A percentile compares a stretch with the other conserved stretches of the same genome.
phyloP scores from a whole-genome alignment of 2,329 filamentous ascomycete species.

The Nothomitra cinnamomea region DNA sequence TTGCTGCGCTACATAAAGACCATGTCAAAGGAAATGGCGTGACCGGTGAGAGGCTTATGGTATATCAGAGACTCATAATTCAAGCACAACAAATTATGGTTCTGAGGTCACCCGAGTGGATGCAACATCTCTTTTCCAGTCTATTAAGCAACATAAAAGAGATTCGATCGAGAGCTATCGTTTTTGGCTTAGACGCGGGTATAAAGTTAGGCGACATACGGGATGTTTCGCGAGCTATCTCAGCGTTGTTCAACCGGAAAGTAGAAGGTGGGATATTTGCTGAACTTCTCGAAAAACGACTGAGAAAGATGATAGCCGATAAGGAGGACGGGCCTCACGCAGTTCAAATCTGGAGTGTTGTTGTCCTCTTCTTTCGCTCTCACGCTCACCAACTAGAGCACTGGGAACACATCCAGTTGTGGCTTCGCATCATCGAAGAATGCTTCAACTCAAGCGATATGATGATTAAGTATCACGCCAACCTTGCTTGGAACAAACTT shows the following conservation, averaged over 20 bases:
- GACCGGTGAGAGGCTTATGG: slow-evolving; percentile 54
- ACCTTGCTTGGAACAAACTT: slow-evolving; percentile 72
- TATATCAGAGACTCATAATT: slow-evolving; percentile 62
- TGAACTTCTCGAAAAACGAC: slow-evolving; percentile 47
- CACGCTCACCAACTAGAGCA: slow-evolving; percentile 38
- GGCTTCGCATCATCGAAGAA: slow-evolving; percentile 62
- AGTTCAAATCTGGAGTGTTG: slow-evolving; percentile 75
- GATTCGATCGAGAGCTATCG: slow-evolving; percentile 56
- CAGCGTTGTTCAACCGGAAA: slow-evolving; percentile 41
- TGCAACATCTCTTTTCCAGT: slow-evolving; percentile 64
- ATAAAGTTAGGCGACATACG: slow-evolving; percentile 52
- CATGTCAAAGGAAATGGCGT: slow-evolving; percentile 68
- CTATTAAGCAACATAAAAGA: slow-evolving; percentile 67
- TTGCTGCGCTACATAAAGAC: slow-evolving; percentile 51
- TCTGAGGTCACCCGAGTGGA: slow-evolving; percentile 53
- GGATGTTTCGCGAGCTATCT: slow-evolving; percentile 46
- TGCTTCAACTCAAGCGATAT: slow-evolving; percentile 70
- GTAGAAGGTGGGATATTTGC: slow-evolving; percentile 44
- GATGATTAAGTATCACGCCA: slow-evolving; percentile 56
- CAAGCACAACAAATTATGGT: slow-evolving; percentile 58
- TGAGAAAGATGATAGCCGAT: slow-evolving; percentile 47
- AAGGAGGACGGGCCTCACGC: slow-evolving; percentile 48
- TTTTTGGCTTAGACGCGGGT: slow-evolving; percentile 54
- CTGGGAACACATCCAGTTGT: slow-evolving; percentile 59
- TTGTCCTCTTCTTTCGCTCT: slow-evolving; percentile 58